Evolutionary conservation across 495 filamentous ascomycete species (phyloP).

Genomic region (Trichoderma gamsii): DNA sequence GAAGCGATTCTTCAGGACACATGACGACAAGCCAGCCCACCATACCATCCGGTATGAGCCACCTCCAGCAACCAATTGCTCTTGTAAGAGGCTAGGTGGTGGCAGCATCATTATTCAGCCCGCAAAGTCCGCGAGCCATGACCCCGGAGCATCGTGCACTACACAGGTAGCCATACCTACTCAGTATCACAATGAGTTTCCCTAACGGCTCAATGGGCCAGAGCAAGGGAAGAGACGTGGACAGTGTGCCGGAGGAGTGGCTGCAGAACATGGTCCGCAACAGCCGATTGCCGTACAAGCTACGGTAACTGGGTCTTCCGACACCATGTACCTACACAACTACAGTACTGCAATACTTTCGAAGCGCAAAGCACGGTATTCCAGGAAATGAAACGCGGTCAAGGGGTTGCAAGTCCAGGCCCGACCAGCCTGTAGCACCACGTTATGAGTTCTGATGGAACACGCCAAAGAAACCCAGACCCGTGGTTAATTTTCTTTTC

Average conservation of each 20-base stretch:
- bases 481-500: not conserved
- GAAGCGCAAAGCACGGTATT: too few species aligned
- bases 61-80: not conserved
- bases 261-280: not conserved
- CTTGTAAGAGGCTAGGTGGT: not conserved
- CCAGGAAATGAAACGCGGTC: not conserved
- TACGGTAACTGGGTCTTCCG: not conserved
- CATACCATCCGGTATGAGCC: not conserved
- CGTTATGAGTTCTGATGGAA: not conserved
- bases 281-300: not conserved
- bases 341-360: too few species aligned
- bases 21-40: constrained; percentile 8
- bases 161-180: not conserved
- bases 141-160: not conserved
- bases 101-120: not conserved
- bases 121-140: not conserved
- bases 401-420: not conserved
- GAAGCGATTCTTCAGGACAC: constrained; percentile 1
- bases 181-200: not conserved
- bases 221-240: not conserved
- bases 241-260: not conserved
- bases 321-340: too few species aligned
- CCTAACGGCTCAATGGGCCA: not conserved
- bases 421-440: not conserved
- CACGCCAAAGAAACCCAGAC: not conserved